phyloP scores from a whole-genome alignment of 1,284 basidiomycete species.

The Apiotrichum gamsii region DNA sequence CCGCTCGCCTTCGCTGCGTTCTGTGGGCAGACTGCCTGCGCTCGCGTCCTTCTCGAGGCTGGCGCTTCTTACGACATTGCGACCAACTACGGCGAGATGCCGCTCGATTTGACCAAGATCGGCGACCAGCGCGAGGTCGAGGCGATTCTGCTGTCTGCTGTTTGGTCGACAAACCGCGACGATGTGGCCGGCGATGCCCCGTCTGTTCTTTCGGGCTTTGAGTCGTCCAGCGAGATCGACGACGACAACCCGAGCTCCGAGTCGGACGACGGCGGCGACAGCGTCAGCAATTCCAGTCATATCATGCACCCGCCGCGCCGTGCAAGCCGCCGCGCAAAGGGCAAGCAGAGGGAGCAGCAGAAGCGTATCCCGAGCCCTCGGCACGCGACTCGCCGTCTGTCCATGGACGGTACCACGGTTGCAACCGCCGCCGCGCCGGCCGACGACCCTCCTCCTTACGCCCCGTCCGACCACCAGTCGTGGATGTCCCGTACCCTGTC shows the following conservation, averaged over 20 bases:
- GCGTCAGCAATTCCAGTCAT: constrained; percentile 10
- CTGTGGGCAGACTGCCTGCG: constrained; percentile 60
- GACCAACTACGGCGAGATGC: constrained; percentile 68
- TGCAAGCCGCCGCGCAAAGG: constrained; percentile 5
- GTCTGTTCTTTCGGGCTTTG: constrained; percentile 1
- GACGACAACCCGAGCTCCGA: constrained; percentile 44
- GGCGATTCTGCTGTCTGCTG: constrained; percentile 42
- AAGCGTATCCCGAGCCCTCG: neutral
- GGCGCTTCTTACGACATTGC: constrained; percentile 75
- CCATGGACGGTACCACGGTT: constrained; percentile 3
- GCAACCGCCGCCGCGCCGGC: constrained; percentile 9
- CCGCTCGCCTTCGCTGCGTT: constrained; percentile 82
- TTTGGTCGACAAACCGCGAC: constrained; percentile 32
- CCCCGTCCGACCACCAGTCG: constrained; percentile 21
- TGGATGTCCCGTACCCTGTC: constrained; percentile 42
- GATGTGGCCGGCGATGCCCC: constrained; percentile 6
- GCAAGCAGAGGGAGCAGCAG: constrained; percentile 14
- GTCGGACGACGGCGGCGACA: constrained; percentile 27
- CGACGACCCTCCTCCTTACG: constrained; percentile 40
- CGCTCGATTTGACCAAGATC: constrained; percentile 66
- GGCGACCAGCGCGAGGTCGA: constrained; percentile 52
- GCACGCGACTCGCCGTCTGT: neutral
- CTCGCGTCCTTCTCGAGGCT: constrained; percentile 62
- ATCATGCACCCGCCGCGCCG: constrained; percentile 8
- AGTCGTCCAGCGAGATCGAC: constrained; percentile 34